Evolutionary conservation across 441 rosid species (phyloP).

Genomic region (Adansonia gregorii): DNA sequence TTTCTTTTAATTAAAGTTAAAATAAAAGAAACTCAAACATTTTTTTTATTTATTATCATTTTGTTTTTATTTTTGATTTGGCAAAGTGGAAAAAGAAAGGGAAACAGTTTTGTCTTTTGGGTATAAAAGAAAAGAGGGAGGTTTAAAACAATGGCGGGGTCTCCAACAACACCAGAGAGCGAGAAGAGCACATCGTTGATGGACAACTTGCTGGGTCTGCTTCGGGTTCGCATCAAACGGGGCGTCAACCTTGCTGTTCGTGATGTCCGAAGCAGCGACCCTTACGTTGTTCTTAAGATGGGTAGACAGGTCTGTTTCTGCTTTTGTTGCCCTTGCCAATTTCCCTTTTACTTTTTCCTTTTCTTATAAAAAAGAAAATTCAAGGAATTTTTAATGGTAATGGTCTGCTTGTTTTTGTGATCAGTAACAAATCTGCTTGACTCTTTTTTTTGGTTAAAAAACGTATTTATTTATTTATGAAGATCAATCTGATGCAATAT

Average conservation of each 20-base stretch:
- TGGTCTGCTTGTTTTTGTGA: too few species aligned
- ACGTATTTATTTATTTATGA: neutral
- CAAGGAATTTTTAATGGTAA: too few species aligned
- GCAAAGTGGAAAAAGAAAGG: neutral
- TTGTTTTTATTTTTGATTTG: neutral
- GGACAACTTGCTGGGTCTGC: conserved; percentile 74
- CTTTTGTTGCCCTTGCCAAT: neutral
- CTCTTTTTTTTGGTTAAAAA: neutral
- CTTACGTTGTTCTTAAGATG: conserved; percentile 81
- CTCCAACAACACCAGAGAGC: conserved; percentile 19
- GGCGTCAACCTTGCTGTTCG: conserved; percentile 93
- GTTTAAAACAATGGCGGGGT: conserved; percentile 14
- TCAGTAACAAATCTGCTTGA: neutral
- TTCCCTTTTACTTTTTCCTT: neutral
- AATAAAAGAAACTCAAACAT: neutral
- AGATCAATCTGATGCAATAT: neutral
- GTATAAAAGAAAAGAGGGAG: conserved; percentile 5
- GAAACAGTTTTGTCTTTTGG: neutral
- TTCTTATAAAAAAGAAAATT: neutral
- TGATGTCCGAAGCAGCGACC: conserved; percentile 90
- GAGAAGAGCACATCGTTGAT: conserved; percentile 47
- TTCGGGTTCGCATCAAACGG: conserved; percentile 72
- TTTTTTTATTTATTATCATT: too few species aligned
- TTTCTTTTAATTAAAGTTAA: neutral
- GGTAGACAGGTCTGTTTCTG: conserved; percentile 61